Conservation (phyloP, 164 flowering plant species). For the Vitis labrusca region DNA sequence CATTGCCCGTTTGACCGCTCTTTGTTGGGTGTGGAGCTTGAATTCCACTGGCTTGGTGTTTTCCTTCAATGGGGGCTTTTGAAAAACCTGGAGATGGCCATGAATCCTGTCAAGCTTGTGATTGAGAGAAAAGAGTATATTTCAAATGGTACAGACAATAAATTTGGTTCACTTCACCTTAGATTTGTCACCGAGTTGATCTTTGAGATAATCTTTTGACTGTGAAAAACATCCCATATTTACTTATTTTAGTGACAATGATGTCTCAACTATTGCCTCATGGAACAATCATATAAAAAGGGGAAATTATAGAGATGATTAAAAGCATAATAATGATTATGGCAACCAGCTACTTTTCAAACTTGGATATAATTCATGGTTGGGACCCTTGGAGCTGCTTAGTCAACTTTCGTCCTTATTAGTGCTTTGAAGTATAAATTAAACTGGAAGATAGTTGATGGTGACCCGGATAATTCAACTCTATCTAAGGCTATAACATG, state of each 20-base stretch:
- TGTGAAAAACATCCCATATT: conserved; percentile 5
- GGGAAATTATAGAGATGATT: neutral
- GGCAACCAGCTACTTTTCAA: too few species aligned
- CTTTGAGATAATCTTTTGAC: conserved; percentile 32
- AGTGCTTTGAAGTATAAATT: too few species aligned
- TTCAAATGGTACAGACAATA: neutral
- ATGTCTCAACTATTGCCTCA: neutral
- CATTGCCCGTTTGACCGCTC: conserved; percentile 63
- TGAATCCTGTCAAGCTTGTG: neutral
- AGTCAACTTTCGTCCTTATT: too few species aligned
- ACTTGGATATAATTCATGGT: too few species aligned
- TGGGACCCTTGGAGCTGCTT: too few species aligned
- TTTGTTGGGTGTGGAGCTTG: conserved; percentile 62
- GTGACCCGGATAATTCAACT: too few species aligned
- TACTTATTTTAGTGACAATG: neutral
- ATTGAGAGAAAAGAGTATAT: neutral
- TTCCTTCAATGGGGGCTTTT: conserved; percentile 50
- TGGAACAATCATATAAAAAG: neutral
- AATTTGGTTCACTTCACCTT: conserved; percentile 14
- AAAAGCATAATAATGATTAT: neutral
- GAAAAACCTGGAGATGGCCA: conserved; percentile 21
- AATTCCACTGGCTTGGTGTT: conserved; percentile 57
- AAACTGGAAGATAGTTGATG: too few species aligned
- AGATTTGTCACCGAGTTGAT: conserved; percentile 19
- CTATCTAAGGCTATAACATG: too few species aligned